Conservation (phyloP, 2,329 filamentous ascomycete species). For the Chaetomiaceae sp. region DNA sequence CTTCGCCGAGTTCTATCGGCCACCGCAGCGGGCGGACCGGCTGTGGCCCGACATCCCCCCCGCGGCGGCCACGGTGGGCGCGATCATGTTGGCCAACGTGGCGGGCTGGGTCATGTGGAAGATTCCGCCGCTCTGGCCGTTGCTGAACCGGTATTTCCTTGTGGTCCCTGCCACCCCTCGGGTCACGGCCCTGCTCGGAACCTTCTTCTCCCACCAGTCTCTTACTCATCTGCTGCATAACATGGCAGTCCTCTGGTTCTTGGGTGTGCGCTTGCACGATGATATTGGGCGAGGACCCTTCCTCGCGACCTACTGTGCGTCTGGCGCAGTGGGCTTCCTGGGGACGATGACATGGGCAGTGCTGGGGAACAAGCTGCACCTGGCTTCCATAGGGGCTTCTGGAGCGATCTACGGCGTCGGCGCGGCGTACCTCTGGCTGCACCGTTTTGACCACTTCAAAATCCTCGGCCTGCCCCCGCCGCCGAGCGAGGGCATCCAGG, state of each 20-base stretch:
- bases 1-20: constrained; percentile 46
- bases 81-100: constrained; percentile 55
- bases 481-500: constrained; percentile 45
- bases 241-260: constrained; percentile 58
- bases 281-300: constrained; percentile 64
- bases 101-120: constrained; percentile 54
- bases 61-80: constrained; percentile 56
- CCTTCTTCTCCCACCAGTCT: constrained; percentile 62
- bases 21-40: constrained; percentile 41
- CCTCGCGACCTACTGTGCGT: constrained; percentile 58
- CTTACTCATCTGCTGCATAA: constrained; percentile 57
- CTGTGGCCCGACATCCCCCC: constrained; percentile 56
- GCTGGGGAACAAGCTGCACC: constrained; percentile 38
- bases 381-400: constrained; percentile 59
- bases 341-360: constrained; percentile 49
- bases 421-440: constrained; percentile 56
- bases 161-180: constrained; percentile 58
- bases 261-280: constrained; percentile 62
- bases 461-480: constrained; percentile 53
- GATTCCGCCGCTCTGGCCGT: constrained; percentile 56
- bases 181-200: constrained; percentile 55
- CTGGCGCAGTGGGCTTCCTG: constrained; percentile 53
- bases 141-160: constrained; percentile 64
- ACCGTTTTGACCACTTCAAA: constrained; percentile 50
- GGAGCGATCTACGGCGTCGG: constrained; percentile 57